A percentile compares a stretch with the other conserved stretches of the same genome.
phyloP scores from a whole-genome alignment of 164 flowering plant genomes.

The Amborella trichopoda region DNA sequence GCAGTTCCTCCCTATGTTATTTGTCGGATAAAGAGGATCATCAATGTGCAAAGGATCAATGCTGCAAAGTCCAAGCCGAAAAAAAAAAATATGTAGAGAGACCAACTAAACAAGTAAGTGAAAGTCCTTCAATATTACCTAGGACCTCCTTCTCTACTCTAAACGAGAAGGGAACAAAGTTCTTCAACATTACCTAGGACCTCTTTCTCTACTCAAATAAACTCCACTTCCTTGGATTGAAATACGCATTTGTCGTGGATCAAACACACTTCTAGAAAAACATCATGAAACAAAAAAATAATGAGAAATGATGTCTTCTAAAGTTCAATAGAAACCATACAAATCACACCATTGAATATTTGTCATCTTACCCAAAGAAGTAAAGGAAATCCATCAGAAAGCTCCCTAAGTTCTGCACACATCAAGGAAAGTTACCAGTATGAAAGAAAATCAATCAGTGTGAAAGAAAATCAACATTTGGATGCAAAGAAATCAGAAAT shows the following conservation, averaged over 20 bases:
- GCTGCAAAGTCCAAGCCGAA: conserved; percentile 26
- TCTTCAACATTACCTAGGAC: conserved; percentile 43
- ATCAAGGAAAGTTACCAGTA: too few species aligned
- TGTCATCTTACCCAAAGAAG: conserved; percentile 76
- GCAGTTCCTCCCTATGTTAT: conserved; percentile 93
- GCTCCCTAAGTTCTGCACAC: conserved; percentile 73
- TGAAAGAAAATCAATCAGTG: too few species aligned
- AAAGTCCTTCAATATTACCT: conserved; percentile 33
- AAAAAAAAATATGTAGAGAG: conserved; percentile 3
- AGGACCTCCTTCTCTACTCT: conserved; percentile 77
- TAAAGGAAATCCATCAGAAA: conserved; percentile 93
- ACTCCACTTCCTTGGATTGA: conserved; percentile 90
- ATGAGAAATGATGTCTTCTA: too few species aligned
- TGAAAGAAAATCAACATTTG: too few species aligned
- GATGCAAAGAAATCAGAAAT: too few species aligned
- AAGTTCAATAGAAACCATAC: too few species aligned
- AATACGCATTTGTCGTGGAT: conserved; percentile 94
- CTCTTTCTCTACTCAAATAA: conserved; percentile 79
- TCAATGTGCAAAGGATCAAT: conserved; percentile 93
- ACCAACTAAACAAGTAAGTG: neutral
- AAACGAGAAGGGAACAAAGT: conserved; percentile 3
- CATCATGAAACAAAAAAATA: neutral
- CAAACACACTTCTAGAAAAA: conserved; percentile 74
- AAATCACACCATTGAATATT: too few species aligned
- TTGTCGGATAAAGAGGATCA: conserved; percentile 88